These are phyloP conservation scores for Citeromyces nyonsensis DNA, from an alignment of 805 yeast species.

Conservation along the genomic window DNA sequence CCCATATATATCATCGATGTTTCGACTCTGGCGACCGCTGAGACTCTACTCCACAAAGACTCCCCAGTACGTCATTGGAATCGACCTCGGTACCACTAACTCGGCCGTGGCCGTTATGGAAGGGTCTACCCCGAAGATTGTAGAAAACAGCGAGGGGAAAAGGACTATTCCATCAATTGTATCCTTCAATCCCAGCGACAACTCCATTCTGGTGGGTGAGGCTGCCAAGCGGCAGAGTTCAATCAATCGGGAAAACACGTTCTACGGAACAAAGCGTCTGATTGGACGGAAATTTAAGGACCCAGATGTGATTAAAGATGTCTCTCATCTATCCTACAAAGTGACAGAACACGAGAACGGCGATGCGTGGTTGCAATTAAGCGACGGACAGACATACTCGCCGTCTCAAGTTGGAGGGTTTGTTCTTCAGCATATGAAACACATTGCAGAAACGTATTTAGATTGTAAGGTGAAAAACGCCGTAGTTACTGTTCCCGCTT, in stretches of 20 bases:
- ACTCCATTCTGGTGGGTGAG: constrained; percentile 84
- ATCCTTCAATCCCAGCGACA: constrained; percentile 78
- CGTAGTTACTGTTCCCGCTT: constrained; percentile 81
- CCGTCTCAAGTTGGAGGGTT: constrained; percentile 96
- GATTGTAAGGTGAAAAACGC: constrained; percentile 76
- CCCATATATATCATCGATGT: too few relatives aligned
- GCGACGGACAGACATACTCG: constrained; percentile 76
- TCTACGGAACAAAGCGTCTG: constrained; percentile 88
- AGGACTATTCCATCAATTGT: constrained; percentile 89
- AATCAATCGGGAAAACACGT: constrained; percentile 85
- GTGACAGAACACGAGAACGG: constrained; percentile 84
- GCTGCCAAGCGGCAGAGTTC: constrained; percentile 96
- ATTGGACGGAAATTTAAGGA: constrained; percentile 90
- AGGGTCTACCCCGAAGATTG: constrained; percentile 59
- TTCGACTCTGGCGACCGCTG: too few relatives aligned
- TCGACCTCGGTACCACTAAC: constrained; percentile 81
- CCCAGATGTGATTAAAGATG: constrained; percentile 80
- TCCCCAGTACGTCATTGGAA: constrained; percentile 47
- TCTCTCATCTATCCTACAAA: constrained; percentile 78
- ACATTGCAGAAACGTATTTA: constrained; percentile 75
- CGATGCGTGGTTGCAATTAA: constrained; percentile 86
- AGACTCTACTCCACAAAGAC: too few relatives aligned
- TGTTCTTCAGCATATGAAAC: constrained; percentile 86
- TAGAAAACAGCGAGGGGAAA: constrained; percentile 67
- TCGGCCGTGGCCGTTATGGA: constrained; percentile 83